Base-by-base conservation (phyloP, 257 asterid genomes). In the Scutellaria baicalensis region DNA sequence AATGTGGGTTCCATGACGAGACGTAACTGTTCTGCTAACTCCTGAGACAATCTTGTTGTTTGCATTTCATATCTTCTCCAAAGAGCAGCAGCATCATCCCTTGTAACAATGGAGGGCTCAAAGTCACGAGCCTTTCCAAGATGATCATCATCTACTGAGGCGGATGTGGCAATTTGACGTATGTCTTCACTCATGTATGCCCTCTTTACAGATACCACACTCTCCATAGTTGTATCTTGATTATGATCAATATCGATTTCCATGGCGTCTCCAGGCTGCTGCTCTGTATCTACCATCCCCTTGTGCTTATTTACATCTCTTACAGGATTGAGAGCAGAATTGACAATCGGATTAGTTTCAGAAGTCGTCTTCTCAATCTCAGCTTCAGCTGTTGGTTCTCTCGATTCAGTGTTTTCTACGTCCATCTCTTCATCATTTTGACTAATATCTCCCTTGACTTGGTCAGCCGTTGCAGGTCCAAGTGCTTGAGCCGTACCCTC, bases 401-500 rank as follows among this genome's bases (percentile, higher is more conserved):
- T 83, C 2, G 45, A 23, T 2, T 83, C 89, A 31, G 68, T 5
- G 1, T 47, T 68, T 71, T 39, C 84, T 36, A 74, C 60, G 59
- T 84, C 93, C 38, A 45, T 66, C 21, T 91, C 96, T n/a, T 70
- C 59, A 68, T 89, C 93, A 23, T 79, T 83, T 69, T 84, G 89
- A 43, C 65, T 10, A 17, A 80, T 67, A 69, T 78, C 89, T 61
- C 76, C 86, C 44, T 80, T 90, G 56, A 82, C 78, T 83, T 91
- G 99, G 16, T 91, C 99, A 23, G 88, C 81, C 4, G 93, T 89
- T 45, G 99, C 99, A 2, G 96, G 99, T 21, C 99, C 99, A 50
- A 94, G 92, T 12, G 99, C 97, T 81, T 94, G 99, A 52, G 96
- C 87, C 9, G 97, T 81, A 59, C 99, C 96, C 65, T 87, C 85